Evolutionary conservation across 2,329 filamentous ascomycete genomes (phyloP), one percentile per base, ranked within the genome.

Genomic region (Nannizzia gypsea): DNA sequence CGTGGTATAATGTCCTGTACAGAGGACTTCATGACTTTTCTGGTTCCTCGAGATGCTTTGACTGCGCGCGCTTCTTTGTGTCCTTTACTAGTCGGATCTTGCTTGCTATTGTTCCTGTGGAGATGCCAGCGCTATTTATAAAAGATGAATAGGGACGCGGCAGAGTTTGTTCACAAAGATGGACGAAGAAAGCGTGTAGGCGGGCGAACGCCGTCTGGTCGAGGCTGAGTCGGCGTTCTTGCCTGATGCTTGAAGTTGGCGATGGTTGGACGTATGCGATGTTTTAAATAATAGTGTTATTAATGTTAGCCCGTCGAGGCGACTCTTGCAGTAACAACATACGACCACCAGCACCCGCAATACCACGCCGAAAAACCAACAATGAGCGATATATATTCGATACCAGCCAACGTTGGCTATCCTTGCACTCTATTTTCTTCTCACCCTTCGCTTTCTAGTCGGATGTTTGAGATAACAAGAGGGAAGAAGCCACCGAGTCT

Each of bases 51-150:
- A 34, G n/a, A 31, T 26, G 50, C 24, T 42, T 42, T 54, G 50
- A 54, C 31, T 54, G 50, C 8, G 50, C 44, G n/a, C 26, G 22
- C 13, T 54, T 54, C 50, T 54, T 54, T 54, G 50, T 54, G 26
- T 28, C 5, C 11, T 24, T 22, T 34, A 15, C 50, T 54, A 54
- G 50, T 54, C 13, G 50, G 31, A 34, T 26, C 50, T 54, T 54
- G 50, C 50, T 54, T 54, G 50, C 50, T 54, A 54, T 54, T 54
- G 50, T 54, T 54, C 50, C 50, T 54, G 50, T 54, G 50, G 50
- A 36, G 50, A n/a, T 54, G 50, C 50, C 28, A n/a, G 50, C 50
- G 50, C 50, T 54, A 54, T 54, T 54, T 54, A 54, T 54, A 4
- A 26, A 6, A 17, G 26, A 54, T 54, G 50, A 54, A 54, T 54